Evolutionary conservation across 1,284 basidiomycete genomes (phyloP), one percentile per base, ranked within the genome.

Genomic region (Rhodofomes roseus): DNA sequence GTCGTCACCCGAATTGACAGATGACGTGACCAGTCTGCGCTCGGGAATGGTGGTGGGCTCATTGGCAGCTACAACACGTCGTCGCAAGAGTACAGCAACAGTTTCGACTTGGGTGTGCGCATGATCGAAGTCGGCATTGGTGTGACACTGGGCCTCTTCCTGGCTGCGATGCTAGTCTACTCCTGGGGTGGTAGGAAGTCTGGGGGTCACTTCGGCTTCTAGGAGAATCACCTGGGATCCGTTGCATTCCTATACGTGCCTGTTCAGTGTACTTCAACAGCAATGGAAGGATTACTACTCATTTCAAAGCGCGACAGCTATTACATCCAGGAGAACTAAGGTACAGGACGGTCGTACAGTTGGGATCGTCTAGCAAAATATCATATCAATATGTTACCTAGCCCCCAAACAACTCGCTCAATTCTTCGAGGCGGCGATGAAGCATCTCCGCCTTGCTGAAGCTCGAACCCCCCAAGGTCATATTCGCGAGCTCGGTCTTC

Each of bases 401-500:
- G 41, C 68, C 67, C 34, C 75, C 75, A 70, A 93, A 92, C 57
- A 93, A 74, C 70, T 88, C 83, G 62, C 83, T 81, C 63, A 93
- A 79, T 70, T 94, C 92, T 67, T 93, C 92, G 81, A 95, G 80
- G 63, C 92, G 88, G 59, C 92, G 86, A 65, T 90, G 86, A 73
- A 92, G 77, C 67, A 96, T 77, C 68, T 96, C 93, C 43, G 90
- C 83, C 70, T 94, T 93, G 76, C 83, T 92, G 74, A 91, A 84
- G 68, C 83, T 87, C 65, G 90, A 83, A 53, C 90, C 50, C 11
- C 50, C 90, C 58, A 96, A 80, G 0, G 93, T 94, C 83, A 96
- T 86, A 66, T 95, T 93, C 34, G 93, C 95, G 53, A 99, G 79
- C 65, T 90, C 92, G 3, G 90, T 93, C 79, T 99, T 99, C 79